These are phyloP conservation scores for Eucalyptus cloeziana DNA, from an alignment of 345 rosid species.

Conservation along the genomic window DNA sequence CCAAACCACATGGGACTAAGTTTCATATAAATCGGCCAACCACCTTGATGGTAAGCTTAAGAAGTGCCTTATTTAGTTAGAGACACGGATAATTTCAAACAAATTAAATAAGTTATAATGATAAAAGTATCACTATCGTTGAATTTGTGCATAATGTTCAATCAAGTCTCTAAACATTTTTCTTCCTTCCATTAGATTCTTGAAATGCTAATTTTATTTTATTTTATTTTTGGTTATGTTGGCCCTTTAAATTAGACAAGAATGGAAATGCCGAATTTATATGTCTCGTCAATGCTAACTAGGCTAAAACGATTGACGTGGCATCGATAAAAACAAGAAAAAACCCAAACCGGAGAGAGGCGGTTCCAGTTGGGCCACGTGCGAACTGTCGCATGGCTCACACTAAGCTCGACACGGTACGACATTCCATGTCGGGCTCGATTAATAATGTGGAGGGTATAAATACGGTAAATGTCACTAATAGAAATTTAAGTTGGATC, in stretches of 20 bases:
- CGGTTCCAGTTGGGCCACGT: neutral
- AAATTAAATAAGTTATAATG: neutral
- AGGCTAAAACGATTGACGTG: neutral
- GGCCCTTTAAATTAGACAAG: neutral
- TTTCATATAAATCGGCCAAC: neutral
- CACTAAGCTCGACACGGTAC: neutral
- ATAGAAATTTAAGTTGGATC: neutral
- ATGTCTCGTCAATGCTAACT: neutral
- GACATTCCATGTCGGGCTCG: neutral
- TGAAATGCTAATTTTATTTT: neutral
- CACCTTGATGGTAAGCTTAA: neutral
- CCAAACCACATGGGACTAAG: neutral
- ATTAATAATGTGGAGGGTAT: neutral
- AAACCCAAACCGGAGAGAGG: neutral
- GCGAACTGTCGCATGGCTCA: neutral
- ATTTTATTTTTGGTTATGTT: fast-evolving
- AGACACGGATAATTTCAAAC: neutral
- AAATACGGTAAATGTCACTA: neutral
- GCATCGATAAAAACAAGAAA: neutral
- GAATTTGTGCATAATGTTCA: too few species aligned
- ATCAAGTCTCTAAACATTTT: neutral
- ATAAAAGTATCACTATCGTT: fast-evolving
- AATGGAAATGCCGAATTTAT: neutral
- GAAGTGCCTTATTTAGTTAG: neutral
- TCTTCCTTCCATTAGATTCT: neutral